These are phyloP conservation scores for Pisolithus thermaeus DNA, from an alignment of 1,284 basidiomycete species.

Conservation along the genomic window DNA sequence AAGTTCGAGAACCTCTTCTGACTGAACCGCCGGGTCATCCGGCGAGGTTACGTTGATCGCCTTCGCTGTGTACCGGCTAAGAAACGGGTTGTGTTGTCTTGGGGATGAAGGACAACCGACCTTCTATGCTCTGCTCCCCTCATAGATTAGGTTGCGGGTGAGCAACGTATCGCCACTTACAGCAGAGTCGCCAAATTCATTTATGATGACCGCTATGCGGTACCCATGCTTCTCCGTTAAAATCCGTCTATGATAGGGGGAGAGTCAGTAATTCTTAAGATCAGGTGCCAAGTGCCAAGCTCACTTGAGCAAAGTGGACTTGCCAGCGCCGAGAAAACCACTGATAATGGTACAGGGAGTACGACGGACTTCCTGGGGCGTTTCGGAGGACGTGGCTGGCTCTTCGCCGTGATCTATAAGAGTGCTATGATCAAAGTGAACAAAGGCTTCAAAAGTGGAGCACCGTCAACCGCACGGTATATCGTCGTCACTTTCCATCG, in stretches of 20 bases:
- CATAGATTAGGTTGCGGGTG: slow-evolving; percentile 10
- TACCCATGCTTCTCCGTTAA: slow-evolving; percentile 89
- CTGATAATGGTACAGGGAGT: slow-evolving; percentile 89
- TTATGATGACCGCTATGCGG: slow-evolving; percentile 95
- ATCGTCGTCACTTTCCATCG: slow-evolving; percentile 36
- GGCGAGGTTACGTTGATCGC: slow-evolving; percentile 72
- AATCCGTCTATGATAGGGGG: slow-evolving; percentile 57
- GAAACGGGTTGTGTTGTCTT: slow-evolving; percentile 29
- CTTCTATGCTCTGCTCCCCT: slow-evolving; percentile 58
- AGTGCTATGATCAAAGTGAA: slow-evolving; percentile 15
- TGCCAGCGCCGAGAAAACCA: slow-evolving; percentile 88
- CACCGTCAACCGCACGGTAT: slow-evolving; percentile 38
- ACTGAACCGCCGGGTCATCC: slow-evolving; percentile 55
- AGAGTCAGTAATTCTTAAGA: background rate
- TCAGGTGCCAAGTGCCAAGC: background rate
- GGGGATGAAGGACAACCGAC: slow-evolving; percentile 31
- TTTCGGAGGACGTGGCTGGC: background rate
- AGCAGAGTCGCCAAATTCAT: slow-evolving; percentile 84
- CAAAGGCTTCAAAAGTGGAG: background rate
- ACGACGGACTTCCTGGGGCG: slow-evolving; percentile 22
- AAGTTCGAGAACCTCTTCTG: slow-evolving; percentile 80
- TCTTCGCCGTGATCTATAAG: slow-evolving; percentile 39
- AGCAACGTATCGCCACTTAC: slow-evolving; percentile 38
- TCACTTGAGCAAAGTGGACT: slow-evolving; percentile 72
- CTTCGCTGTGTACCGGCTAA: slow-evolving; percentile 43